Percentiles rank a stretch among this genome's conserved stretches.
phyloP scores from a whole-genome alignment of 352 stramenopile genomes.

The Globisporangium sylvaticum region DNA sequence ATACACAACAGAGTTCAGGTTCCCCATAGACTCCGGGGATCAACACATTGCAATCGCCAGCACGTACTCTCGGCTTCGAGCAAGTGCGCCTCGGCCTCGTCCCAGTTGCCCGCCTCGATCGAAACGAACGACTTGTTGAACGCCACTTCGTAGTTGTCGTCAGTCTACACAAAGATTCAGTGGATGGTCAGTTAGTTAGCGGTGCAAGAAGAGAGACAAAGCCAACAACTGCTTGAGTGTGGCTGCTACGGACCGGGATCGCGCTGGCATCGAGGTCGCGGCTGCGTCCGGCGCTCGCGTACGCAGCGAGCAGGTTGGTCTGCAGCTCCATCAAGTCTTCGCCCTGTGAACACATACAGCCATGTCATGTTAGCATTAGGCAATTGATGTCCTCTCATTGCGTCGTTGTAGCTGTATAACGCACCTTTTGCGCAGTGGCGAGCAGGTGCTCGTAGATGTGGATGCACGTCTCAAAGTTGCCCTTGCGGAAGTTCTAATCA shows the following conservation, averaged over 20 bases:
- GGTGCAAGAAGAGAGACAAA: neutral
- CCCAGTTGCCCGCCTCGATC: constrained; percentile 60
- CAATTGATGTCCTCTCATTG: no score
- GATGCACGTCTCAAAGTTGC: constrained; percentile 61
- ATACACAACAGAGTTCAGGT: neutral
- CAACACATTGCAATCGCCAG: neutral
- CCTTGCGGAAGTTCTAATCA: constrained; percentile 57
- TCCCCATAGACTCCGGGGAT: neutral
- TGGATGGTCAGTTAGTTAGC: neutral
- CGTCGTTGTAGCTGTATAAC: neutral
- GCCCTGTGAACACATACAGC: constrained; percentile 17
- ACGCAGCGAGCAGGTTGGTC: constrained; percentile 73
- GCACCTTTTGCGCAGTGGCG: constrained; percentile 31
- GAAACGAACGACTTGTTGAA: constrained; percentile 86
- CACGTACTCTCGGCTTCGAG: constrained; percentile 57
- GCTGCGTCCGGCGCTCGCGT: constrained; percentile 53
- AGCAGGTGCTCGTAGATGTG: constrained; percentile 75
- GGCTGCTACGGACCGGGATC: constrained; percentile 34
- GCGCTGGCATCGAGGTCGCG: constrained; percentile 46
- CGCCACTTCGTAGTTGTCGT: constrained; percentile 75
- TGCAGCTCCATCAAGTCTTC: constrained; percentile 78
- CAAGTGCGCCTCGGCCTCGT: constrained; percentile 39
- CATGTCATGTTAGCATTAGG: neutral
- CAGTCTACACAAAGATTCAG: constrained; percentile 27
- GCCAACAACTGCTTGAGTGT: neutral